Conservation (phyloP, 352 stramenopile species). For the Pythium pyrilobum region DNA sequence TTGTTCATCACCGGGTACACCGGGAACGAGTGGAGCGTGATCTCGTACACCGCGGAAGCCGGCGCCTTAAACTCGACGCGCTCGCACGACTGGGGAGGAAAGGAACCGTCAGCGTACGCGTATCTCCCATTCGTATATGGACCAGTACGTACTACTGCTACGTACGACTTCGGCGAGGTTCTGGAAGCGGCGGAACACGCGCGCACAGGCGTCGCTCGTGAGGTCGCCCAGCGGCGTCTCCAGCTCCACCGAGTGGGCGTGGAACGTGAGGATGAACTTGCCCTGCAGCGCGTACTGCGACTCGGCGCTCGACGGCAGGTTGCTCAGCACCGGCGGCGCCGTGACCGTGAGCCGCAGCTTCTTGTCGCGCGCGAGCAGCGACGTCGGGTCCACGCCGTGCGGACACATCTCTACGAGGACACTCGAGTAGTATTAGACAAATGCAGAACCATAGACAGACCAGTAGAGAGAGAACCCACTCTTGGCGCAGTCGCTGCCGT, state of each 20-base stretch:
- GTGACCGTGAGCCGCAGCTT: constrained; percentile 40
- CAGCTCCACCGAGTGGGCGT: constrained; percentile 64
- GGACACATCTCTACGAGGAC: constrained; percentile 60
- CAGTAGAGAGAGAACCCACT: constrained; percentile 30
- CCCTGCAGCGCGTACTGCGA: constrained; percentile 24
- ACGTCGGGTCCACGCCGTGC: constrained; percentile 50
- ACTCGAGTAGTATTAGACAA: neutral
- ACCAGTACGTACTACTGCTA: neutral
- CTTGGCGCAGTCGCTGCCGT: constrained; percentile 47
- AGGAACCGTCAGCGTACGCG: neutral
- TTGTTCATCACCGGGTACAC: constrained; percentile 79
- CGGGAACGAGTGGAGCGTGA: constrained; percentile 61
- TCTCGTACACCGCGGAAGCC: constrained; percentile 36
- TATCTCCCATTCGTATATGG: neutral
- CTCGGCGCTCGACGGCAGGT: neutral
- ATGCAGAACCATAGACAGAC: neutral
- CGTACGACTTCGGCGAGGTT: constrained; percentile 52
- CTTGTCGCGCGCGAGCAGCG: constrained; percentile 35
- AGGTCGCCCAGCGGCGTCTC: constrained; percentile 44
- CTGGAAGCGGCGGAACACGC: constrained; percentile 63
- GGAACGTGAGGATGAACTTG: constrained; percentile 53
- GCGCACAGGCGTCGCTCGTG: constrained; percentile 51
- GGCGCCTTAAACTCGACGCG: constrained; percentile 27
- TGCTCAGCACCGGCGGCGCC: constrained; percentile 3
- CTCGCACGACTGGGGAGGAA: constrained; percentile 24